Base-by-base conservation (phyloP, 331 rosid species). In the Rosa hybrid region DNA sequence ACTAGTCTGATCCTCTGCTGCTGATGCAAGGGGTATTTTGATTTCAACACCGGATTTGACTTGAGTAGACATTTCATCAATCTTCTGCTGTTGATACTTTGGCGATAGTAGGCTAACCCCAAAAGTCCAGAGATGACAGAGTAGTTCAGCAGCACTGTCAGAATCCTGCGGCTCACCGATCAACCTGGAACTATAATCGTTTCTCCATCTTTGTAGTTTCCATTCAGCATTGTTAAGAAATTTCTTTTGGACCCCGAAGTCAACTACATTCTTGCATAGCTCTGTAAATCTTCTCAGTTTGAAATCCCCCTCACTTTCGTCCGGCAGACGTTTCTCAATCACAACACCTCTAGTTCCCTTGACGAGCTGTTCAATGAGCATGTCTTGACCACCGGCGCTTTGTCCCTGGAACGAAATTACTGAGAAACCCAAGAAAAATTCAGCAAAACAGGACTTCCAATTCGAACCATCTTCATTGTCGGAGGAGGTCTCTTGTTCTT, bases 361-460 rank as follows among this genome's bases (percentile, higher is more conserved):
- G 7, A 0, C 4, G 34, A 74, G 67, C 20, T 51, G 18, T 41
- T 38, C 49, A 18, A 53, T 53, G 49, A 74, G 18, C 67, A 12
- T 2, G 14, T 25, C n/a, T 56, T 74, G 68, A 38, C 12, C 14
- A 5, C 23, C 0, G 7, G 21, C 6, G 3, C 49, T 34, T 74
- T 74, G 77, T 54, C 77, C 67, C 38, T 53, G 42, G 77, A 74
- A 74, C 77, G 51, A 74, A 38, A 74, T 12, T 2, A 34, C 20
- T 20, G 77, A 53, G 49, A 74, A 74, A 38, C 67, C 67, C 5
- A 74, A 53, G 50, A 27, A 38, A 54, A 74, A 53, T 1, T 74
- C 77, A 10, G 11, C 8, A 74, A 73, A 34, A 53, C 20, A 4
- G 23, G 25, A 72, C 9, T 16, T 39, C 60, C 46, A 50, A 49